Evolutionary conservation across 2,329 filamentous ascomycete genomes (phyloP).

Genomic region (Metarhizium rileyi): DNA sequence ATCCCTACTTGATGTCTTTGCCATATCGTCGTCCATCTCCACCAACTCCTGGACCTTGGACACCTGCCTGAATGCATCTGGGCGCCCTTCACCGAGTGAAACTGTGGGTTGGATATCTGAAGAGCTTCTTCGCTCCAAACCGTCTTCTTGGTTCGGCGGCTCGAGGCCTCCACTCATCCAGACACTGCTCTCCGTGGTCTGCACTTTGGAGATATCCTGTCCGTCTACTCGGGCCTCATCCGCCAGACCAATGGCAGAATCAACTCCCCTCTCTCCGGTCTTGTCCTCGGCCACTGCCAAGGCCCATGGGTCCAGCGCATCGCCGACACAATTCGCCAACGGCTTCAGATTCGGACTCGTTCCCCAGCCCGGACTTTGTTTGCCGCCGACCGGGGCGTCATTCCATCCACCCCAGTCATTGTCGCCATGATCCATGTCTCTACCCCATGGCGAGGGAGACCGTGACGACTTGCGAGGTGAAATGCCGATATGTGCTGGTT

Average conservation of each 20-base stretch:
- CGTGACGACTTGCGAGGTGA: constrained; percentile 14
- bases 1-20: constrained; percentile 9
- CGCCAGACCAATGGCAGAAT: constrained; percentile 21
- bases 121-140: constrained; percentile 9
- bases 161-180: not conserved
- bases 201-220: not conserved
- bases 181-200: not conserved
- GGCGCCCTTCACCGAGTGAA: constrained; percentile 9
- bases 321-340: constrained; percentile 13
- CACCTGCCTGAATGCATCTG: constrained; percentile 14
- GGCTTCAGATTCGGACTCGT: constrained; percentile 23
- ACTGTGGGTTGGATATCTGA: constrained; percentile 10
- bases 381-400: constrained; percentile 16
- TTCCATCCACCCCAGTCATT: constrained; percentile 28
- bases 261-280: constrained; percentile 13
- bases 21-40: constrained; percentile 38
- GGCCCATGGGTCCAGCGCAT: constrained; percentile 19
- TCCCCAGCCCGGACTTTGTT: constrained; percentile 21
- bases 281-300: constrained; percentile 9
- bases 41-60: constrained; percentile 43
- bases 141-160: not conserved
- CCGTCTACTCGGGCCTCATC: constrained; percentile 8
- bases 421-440: not conserved
- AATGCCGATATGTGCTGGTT: constrained; percentile 20
- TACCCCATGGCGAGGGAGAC: constrained; percentile 18